Evolutionary conservation across 2,329 filamentous ascomycete genomes (phyloP).

Genomic region (Calonectria fujianensis): DNA sequence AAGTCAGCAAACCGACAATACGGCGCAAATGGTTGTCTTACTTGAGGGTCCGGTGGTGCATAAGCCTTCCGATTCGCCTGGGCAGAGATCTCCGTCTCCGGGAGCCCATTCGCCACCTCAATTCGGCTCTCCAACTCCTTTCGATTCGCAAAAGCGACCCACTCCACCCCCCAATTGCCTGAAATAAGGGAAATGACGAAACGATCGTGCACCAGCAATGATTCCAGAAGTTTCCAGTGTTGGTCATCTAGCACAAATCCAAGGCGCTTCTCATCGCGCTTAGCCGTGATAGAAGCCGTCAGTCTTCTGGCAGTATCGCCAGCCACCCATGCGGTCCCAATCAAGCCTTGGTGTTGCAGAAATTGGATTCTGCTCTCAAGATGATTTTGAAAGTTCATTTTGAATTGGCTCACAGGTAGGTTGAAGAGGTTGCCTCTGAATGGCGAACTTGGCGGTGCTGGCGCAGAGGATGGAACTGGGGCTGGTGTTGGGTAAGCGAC

Average conservation of each 20-base stretch:
- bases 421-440: slow-evolving; percentile 52
- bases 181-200: slow-evolving; percentile 58
- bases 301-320: slow-evolving; percentile 44
- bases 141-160: slow-evolving; percentile 55
- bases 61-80: slow-evolving; percentile 47
- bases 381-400: slow-evolving; percentile 52
- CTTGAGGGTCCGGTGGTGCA: slow-evolving; percentile 56
- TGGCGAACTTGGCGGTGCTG: slow-evolving; percentile 2
- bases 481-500: not conserved
- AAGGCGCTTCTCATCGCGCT: slow-evolving; percentile 49
- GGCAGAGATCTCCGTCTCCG: slow-evolving; percentile 52
- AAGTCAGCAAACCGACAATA: not conserved
- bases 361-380: slow-evolving; percentile 41
- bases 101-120: slow-evolving; percentile 51
- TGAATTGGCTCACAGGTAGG: slow-evolving; percentile 49
- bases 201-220: slow-evolving; percentile 53
- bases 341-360: slow-evolving; percentile 40
- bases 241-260: slow-evolving; percentile 59
- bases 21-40: slow-evolving; percentile 51
- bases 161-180: slow-evolving; percentile 52
- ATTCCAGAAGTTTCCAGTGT: slow-evolving; percentile 60
- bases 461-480: slow-evolving; percentile 18
- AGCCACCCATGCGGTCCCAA: slow-evolving; percentile 19
- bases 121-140: slow-evolving; percentile 54
- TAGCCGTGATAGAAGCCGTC: slow-evolving; percentile 52